phyloP scores from a whole-genome alignment of 331 rosid genomes.

The Rosa hybrid region DNA sequence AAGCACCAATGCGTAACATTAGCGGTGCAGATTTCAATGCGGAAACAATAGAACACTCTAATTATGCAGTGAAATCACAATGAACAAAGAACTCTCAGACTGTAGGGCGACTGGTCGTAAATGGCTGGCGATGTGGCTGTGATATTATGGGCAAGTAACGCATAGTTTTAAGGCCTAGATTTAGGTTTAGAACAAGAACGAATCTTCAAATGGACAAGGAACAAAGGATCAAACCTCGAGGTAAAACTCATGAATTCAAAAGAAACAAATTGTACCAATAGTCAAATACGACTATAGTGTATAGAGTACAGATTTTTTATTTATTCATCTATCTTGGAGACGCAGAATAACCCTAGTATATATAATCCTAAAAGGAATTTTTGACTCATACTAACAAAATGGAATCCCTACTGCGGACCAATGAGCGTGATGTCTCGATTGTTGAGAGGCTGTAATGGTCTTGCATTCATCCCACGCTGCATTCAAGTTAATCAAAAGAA shows the following conservation, averaged over 20 bases:
- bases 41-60: not conserved
- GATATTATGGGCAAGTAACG: not conserved
- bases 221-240: not conserved
- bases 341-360: not conserved
- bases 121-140: not conserved
- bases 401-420: not conserved
- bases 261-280: not conserved
- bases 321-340: not conserved
- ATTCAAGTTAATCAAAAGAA: not conserved
- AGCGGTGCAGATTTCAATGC: not conserved
- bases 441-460: conserved; percentile 50
- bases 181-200: not conserved
- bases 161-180: not conserved
- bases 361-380: not conserved
- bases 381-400: not conserved
- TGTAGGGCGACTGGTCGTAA: not conserved
- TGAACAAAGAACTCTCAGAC: not conserved
- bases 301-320: too few species aligned
- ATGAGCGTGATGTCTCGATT: conserved; percentile 18
- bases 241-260: not conserved
- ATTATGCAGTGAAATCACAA: not conserved
- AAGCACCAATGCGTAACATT: not conserved
- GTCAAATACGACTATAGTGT: not conserved
- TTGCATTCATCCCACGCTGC: conserved; percentile 45
- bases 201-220: too few species aligned